Evolutionary conservation across 1,139 yeast genomes (phyloP), one percentile per base, ranked within the genome.

Genomic region (Protomyces gravidus): DNA sequence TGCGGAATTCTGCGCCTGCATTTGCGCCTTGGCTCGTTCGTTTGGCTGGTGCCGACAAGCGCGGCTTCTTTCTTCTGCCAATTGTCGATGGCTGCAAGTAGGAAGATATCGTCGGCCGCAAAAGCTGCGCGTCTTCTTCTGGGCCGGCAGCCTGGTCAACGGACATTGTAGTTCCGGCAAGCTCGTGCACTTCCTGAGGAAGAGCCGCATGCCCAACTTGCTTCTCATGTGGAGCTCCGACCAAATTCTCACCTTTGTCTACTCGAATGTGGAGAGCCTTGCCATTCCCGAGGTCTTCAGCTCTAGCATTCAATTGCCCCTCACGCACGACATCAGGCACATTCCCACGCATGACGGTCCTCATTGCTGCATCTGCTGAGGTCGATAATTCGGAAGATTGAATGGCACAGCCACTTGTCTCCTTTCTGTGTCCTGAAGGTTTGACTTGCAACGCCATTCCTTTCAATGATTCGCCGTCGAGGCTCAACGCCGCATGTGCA

Each of bases 201-300:
- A 86, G 69, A 0, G 77, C 72, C 0, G 86, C 86, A 59, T 71
- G 77, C 0, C 94, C 92, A 2, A n/a, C n/a, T n/a, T n/a, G n/a
- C n/a, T n/a, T n/a, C n/a, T n/a, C n/a, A n/a, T n/a, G n/a, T n/a
- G n/a, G n/a, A n/a, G n/a, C n/a, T n/a, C n/a, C n/a, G n/a, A n/a
- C n/a, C n/a, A n/a, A n/a, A n/a, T n/a, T n/a, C n/a, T n/a, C n/a
- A n/a, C n/a, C n/a, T n/a, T n/a, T n/a, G n/a, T n/a, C n/a, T n/a
- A n/a, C n/a, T n/a, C n/a, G n/a, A n/a, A n/a, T n/a, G n/a, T n/a
- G n/a, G n/a, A n/a, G n/a, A n/a, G n/a, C n/a, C n/a, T n/a, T n/a
- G n/a, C n/a, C n/a, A n/a, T n/a, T n/a, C n/a, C n/a, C n/a, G n/a
- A n/a, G n/a, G n/a, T n/a, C n/a, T 2, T 68, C 69, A 63, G 80